These are phyloP conservation scores for Hypoxylon sp. DNA, from an alignment of 2,329 filamentous ascomycete species.

Conservation along the genomic window DNA sequence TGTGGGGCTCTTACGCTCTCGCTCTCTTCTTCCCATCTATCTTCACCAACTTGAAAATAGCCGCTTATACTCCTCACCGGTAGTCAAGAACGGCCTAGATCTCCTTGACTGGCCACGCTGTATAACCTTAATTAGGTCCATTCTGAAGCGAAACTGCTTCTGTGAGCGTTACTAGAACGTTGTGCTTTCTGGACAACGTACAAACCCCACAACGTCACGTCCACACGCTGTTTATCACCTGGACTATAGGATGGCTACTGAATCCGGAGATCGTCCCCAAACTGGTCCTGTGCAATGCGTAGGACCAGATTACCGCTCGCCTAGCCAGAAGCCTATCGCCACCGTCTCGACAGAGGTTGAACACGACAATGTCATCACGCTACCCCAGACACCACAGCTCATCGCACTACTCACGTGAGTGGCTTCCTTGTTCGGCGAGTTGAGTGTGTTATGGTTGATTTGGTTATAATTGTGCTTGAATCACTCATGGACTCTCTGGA, in stretches of 20 bases:
- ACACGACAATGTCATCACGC: constrained; percentile 89
- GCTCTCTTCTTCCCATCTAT: constrained; percentile 4
- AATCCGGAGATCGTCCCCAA: constrained; percentile 52
- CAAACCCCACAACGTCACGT: constrained; percentile 7
- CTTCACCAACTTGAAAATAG: constrained; percentile 21
- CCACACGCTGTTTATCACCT: constrained; percentile 44
- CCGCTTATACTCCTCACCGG: constrained; percentile 12
- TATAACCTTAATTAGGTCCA: constrained; percentile 10
- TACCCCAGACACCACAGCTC: constrained; percentile 94
- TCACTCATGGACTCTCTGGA: constrained; percentile 36
- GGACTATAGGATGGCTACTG: constrained; percentile 57
- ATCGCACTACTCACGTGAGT: constrained; percentile 97
- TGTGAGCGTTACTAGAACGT: constrained; percentile 6
- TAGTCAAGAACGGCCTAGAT: constrained; percentile 9
- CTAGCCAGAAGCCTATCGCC: constrained; percentile 84
- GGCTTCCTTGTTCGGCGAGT: constrained; percentile 45
- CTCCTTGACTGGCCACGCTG: constrained; percentile 16
- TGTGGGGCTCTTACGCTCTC: constrained; percentile 18
- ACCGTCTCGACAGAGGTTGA: constrained; percentile 88
- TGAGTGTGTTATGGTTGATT: constrained; percentile 26
- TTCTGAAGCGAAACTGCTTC: constrained; percentile 2
- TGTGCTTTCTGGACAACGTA: background rate
- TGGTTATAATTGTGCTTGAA: constrained; percentile 28
- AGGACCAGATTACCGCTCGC: constrained; percentile 83
- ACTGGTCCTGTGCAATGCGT: constrained; percentile 73